Evolutionary conservation across 2,329 filamentous ascomycete genomes (phyloP).

Genomic region (Neophaeococcomyces aloes): DNA sequence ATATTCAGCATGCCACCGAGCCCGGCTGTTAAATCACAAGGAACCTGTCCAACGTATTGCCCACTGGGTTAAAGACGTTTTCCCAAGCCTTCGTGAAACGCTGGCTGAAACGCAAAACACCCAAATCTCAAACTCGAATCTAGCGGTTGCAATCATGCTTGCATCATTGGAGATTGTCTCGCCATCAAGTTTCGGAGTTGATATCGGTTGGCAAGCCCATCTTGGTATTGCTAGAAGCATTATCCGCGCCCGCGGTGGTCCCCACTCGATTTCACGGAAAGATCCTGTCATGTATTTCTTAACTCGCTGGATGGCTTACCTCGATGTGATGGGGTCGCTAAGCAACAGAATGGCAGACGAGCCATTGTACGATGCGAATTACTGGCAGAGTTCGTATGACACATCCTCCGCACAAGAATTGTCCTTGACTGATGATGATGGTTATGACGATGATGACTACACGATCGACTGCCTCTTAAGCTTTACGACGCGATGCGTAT

Average conservation of each 20-base stretch:
- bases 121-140: constrained; percentile 59
- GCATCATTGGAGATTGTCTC: constrained; percentile 75
- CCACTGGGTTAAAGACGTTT: constrained; percentile 62
- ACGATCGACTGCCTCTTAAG: constrained; percentile 73
- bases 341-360: constrained; percentile 46
- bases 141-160: constrained; percentile 77
- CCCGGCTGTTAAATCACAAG: constrained; percentile 59
- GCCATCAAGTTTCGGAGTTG: constrained; percentile 68
- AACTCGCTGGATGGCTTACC: constrained; percentile 71
- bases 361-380: constrained; percentile 42
- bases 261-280: constrained; percentile 41
- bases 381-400: constrained; percentile 31
- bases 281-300: constrained; percentile 62
- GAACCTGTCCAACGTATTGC: constrained; percentile 71
- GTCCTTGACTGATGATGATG: constrained; percentile 34
- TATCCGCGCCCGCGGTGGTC: constrained; percentile 56
- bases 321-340: constrained; percentile 68
- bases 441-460: constrained; percentile 50
- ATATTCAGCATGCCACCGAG: constrained; percentile 75
- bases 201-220: constrained; percentile 71
- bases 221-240: constrained; percentile 65
- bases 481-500: constrained; percentile 62
- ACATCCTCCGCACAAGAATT: constrained; percentile 19
- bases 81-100: constrained; percentile 56
- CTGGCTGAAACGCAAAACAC: constrained; percentile 59